Percentiles rank a stretch among this genome's conserved stretches.
phyloP scores from a whole-genome alignment of 2,329 filamentous ascomycete genomes.

The Cladosporium phlei region DNA sequence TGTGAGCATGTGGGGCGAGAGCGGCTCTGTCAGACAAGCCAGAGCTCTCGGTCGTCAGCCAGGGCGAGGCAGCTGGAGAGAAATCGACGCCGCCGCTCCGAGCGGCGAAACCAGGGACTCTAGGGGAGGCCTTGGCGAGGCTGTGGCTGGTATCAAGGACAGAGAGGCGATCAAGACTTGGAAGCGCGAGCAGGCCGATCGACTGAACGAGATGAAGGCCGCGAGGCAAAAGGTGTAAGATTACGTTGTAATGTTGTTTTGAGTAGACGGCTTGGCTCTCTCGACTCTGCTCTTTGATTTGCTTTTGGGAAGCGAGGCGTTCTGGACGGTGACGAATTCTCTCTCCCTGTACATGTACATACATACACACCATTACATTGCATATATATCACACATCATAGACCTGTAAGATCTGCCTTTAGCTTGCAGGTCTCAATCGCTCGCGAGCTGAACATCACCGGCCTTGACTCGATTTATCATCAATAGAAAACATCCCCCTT shows the following conservation, averaged over 20 bases:
- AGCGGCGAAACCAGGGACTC: conserved; percentile 14
- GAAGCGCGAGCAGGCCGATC: conserved; percentile 9
- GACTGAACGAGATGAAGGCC: conserved; percentile 1
- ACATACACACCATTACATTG: too few relatives aligned
- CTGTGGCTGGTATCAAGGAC: conserved; percentile 25
- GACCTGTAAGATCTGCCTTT: neutral
- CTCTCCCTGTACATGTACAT: conserved; percentile 5
- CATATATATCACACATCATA: too few relatives aligned
- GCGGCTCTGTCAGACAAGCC: conserved; percentile 29
- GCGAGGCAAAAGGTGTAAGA: conserved; percentile 4
- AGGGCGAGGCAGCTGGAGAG: conserved; percentile 28
- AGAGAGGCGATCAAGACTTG: conserved; percentile 21
- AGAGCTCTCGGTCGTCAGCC: conserved; percentile 10
- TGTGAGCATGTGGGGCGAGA: conserved; percentile 75
- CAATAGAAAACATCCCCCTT: conserved; percentile 27
- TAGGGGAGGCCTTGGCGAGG: conserved; percentile 20
- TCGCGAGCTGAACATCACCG: too few relatives aligned
- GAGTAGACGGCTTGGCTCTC: neutral
- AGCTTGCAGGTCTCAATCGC: neutral
- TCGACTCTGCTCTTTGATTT: conserved; percentile 7
- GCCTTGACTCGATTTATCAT: too few relatives aligned
- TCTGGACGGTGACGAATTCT: conserved; percentile 1
- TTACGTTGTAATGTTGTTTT: neutral
- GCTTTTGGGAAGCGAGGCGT: conserved; percentile 13
- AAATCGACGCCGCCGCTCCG: conserved; percentile 19